These are phyloP conservation scores for Kwoniella bestiolae DNA, from an alignment of 768 basidiomycete genomes.

Conservation along the genomic window DNA sequence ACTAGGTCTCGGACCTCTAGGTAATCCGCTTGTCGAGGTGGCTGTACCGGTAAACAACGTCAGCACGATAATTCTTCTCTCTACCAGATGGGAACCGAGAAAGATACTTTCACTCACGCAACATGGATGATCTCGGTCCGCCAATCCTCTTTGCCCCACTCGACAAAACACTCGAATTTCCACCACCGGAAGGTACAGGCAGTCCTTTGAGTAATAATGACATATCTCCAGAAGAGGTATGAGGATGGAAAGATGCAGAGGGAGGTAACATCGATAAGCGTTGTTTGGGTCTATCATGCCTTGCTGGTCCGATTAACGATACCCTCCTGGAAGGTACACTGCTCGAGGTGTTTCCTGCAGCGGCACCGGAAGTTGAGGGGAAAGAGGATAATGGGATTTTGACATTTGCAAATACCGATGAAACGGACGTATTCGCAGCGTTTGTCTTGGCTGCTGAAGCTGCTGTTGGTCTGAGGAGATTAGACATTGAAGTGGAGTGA, in stretches of 20 bases:
- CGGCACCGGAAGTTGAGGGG: not conserved
- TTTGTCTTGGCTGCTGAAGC: slow-evolving; percentile 23
- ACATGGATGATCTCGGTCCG: slow-evolving; percentile 4
- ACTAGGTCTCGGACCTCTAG: slow-evolving; percentile 20
- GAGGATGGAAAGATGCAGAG: slow-evolving; percentile 1
- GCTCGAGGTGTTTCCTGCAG: not conserved
- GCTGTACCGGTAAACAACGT: not conserved
- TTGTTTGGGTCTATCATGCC: slow-evolving; percentile 24
- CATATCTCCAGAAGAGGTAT: not conserved
- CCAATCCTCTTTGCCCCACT: slow-evolving; percentile 25
- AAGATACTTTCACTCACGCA: slow-evolving; percentile 13
- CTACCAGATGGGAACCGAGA: not conserved
- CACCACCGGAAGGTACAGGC: not conserved
- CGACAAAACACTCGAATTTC: slow-evolving; percentile 18
- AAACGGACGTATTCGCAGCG: not conserved
- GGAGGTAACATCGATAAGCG: slow-evolving; percentile 14
- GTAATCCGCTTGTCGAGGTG: slow-evolving; percentile 1
- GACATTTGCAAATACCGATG: slow-evolving; percentile 17
- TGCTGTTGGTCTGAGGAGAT: slow-evolving; percentile 28
- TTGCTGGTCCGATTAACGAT: slow-evolving; percentile 26
- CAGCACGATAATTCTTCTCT: not conserved
- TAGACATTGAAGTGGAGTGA: slow-evolving; percentile 21
- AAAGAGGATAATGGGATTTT: slow-evolving; percentile 12
- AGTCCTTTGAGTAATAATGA: slow-evolving; percentile 7
- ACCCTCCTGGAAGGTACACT: slow-evolving; percentile 17